A percentile compares a stretch with the other conserved stretches of the same genome.
phyloP scores from a whole-genome alignment of 192 early-diverging fungal species.

The Bifiguratus adelaidae region DNA sequence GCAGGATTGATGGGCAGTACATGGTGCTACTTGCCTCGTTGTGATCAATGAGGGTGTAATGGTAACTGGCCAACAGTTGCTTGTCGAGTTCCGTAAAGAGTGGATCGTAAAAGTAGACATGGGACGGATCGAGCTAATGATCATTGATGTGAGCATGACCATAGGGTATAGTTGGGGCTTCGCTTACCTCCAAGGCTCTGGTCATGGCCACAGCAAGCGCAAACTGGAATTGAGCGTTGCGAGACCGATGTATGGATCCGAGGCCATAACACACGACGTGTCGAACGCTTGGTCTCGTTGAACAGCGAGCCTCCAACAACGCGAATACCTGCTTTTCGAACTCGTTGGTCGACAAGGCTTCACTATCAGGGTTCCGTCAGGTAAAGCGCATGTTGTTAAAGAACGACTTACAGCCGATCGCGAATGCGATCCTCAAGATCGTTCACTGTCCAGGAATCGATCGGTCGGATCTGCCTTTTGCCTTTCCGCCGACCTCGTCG shows the following conservation, averaged over 20 bases:
- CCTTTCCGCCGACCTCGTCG: too few species aligned
- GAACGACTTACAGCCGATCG: too few species aligned
- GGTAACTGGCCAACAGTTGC: conserved; percentile 8
- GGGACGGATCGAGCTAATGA: conserved; percentile 7
- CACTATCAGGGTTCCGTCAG: too few species aligned
- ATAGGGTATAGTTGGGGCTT: background rate
- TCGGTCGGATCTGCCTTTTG: too few species aligned
- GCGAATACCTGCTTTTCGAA: too few species aligned
- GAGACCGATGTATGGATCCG: conserved; percentile 21
- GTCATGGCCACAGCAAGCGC: conserved; percentile 9
- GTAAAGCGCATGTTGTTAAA: too few species aligned
- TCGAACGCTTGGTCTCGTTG: too few species aligned
- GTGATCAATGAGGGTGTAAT: conserved; percentile 9
- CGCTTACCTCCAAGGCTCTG: conserved; percentile 12
- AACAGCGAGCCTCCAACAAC: too few species aligned
- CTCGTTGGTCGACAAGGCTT: too few species aligned
- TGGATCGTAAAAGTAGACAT: conserved; percentile 22
- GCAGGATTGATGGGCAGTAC: background rate
- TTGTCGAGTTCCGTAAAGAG: conserved; percentile 19
- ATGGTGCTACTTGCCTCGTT: conserved; percentile 11
- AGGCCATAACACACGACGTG: conserved; percentile 26
- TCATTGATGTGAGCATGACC: background rate
- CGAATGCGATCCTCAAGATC: too few species aligned
- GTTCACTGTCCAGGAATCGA: too few species aligned
- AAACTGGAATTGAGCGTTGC: conserved; percentile 23